These are phyloP conservation scores for Colletotrichum limetticola DNA, from an alignment of 2,329 filamentous ascomycete species.

Conservation along the genomic window DNA sequence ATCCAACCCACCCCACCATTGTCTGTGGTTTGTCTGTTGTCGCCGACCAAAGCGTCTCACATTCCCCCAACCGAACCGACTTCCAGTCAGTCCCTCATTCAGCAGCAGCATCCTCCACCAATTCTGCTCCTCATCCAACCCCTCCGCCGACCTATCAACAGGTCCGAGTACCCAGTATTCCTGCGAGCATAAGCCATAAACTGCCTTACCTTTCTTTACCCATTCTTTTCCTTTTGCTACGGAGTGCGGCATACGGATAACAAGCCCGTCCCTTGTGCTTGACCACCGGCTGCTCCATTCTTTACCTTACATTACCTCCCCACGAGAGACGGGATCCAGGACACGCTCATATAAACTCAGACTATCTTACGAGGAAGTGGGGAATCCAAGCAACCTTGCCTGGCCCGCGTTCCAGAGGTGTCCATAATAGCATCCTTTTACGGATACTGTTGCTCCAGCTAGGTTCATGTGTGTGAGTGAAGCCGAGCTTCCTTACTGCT, in stretches of 20 bases:
- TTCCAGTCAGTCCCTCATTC: conserved; percentile 3
- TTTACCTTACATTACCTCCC: conserved; percentile 6
- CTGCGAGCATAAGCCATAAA: conserved; percentile 24
- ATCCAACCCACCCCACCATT: background rate
- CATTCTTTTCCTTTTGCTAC: background rate
- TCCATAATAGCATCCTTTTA: background rate
- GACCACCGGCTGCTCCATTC: conserved; percentile 22
- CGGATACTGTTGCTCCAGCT: background rate
- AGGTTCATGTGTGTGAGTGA: background rate
- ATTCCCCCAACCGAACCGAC: conserved; percentile 2
- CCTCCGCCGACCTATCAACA: conserved; percentile 17
- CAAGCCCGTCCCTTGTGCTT: conserved; percentile 2
- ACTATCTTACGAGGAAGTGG: conserved; percentile 32
- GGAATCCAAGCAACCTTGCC: conserved; percentile 13
- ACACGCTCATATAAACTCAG: conserved; percentile 26
- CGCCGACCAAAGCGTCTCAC: conserved; percentile 22
- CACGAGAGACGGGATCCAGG: conserved; percentile 6
- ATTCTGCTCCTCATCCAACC: background rate
- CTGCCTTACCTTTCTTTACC: conserved; percentile 1
- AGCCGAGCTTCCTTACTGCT: conserved; percentile 24
- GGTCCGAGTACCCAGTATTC: conserved; percentile 15
- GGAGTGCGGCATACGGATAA: no score
- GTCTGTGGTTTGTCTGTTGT: background rate
- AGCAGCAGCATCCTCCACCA: background rate
- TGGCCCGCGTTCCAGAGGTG: conserved; percentile 21